A percentile compares a stretch with the other conserved stretches of the same genome.
Conservation (phyloP, 805 yeast genomes). For the Cyberlindnera sargentensis region DNA sequence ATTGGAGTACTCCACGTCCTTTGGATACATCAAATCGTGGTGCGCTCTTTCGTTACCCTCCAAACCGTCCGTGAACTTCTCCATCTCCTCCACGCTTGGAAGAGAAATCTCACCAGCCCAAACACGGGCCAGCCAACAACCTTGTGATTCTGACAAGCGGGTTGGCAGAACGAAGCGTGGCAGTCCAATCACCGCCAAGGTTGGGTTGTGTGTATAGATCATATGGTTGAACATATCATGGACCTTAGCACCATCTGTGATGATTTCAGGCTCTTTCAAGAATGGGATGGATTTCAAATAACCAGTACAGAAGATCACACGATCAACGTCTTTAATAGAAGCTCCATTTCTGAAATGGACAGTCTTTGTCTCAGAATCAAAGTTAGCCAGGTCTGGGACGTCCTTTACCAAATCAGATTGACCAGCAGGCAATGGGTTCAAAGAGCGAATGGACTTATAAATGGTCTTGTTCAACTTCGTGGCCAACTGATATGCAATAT, state of each 20-base stretch:
- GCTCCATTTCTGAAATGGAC: constrained; percentile 45
- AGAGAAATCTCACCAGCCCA: constrained; percentile 47
- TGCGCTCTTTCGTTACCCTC: constrained; percentile 42
- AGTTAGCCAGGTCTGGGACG: constrained; percentile 35
- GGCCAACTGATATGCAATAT: constrained; percentile 57
- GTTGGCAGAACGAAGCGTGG: constrained; percentile 60
- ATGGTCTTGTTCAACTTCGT: constrained; percentile 33
- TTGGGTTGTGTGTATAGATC: constrained; percentile 51
- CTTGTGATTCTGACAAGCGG: constrained; percentile 57
- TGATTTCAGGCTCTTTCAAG: constrained; percentile 31
- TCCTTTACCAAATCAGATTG: constrained; percentile 33
- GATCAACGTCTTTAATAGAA: constrained; percentile 41
- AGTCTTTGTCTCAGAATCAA: constrained; percentile 31
- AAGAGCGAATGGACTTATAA: constrained; percentile 44
- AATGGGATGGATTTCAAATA: constrained; percentile 63
- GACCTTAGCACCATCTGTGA: constrained; percentile 41
- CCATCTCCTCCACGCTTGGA: constrained; percentile 44
- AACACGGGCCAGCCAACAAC: constrained; percentile 54
- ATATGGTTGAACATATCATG: constrained; percentile 54
- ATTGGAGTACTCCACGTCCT: constrained; percentile 54
- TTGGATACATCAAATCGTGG: constrained; percentile 49
- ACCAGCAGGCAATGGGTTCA: constrained; percentile 37
- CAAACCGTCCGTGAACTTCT: constrained; percentile 32
- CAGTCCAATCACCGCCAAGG: constrained; percentile 55
- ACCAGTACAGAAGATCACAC: constrained; percentile 67